These are phyloP conservation scores for Trametes punicea DNA, from an alignment of 768 basidiomycete species.

Conservation along the genomic window DNA sequence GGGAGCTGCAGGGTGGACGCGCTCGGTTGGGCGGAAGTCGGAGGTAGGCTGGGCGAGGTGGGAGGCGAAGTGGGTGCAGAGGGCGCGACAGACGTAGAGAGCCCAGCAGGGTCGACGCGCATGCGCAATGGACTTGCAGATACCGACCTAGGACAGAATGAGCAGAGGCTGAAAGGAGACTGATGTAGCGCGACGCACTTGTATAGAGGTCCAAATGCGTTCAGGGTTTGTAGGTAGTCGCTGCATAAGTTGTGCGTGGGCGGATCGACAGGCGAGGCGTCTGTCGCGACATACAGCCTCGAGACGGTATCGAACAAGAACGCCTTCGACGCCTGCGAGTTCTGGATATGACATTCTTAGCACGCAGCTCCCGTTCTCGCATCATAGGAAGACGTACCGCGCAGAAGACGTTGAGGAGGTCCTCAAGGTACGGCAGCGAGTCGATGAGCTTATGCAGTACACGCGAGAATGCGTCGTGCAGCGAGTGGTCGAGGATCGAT, in stretches of 20 bases:
- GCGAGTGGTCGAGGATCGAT: constrained; percentile 87
- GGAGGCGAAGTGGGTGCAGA: not conserved
- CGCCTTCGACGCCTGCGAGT: constrained; percentile 89
- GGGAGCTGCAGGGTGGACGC: not conserved
- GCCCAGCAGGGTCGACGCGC: constrained; percentile 13
- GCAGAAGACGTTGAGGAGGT: constrained; percentile 82
- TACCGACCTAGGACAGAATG: constrained; percentile 5
- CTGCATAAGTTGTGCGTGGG: constrained; percentile 87
- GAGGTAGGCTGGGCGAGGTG: not conserved
- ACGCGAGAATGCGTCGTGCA: constrained; percentile 89
- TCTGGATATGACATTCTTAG: no score
- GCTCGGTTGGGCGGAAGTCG: not conserved
- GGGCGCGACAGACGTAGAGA: not conserved
- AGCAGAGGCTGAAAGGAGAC: not conserved
- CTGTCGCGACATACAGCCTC: constrained; percentile 88
- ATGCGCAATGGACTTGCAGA: constrained; percentile 22
- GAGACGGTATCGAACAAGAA: constrained; percentile 88
- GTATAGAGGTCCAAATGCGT: constrained; percentile 83
- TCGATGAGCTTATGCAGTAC: constrained; percentile 86
- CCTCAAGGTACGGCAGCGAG: constrained; percentile 82
- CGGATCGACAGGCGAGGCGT: constrained; percentile 86
- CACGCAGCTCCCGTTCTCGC: not conserved
- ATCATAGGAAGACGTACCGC: constrained; percentile 43
- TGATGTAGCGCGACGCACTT: constrained; percentile 44
- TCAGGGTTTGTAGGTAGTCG: constrained; percentile 86